Conservation (phyloP, 352 stramenopile species). For the Phytopythium litorale region DNA sequence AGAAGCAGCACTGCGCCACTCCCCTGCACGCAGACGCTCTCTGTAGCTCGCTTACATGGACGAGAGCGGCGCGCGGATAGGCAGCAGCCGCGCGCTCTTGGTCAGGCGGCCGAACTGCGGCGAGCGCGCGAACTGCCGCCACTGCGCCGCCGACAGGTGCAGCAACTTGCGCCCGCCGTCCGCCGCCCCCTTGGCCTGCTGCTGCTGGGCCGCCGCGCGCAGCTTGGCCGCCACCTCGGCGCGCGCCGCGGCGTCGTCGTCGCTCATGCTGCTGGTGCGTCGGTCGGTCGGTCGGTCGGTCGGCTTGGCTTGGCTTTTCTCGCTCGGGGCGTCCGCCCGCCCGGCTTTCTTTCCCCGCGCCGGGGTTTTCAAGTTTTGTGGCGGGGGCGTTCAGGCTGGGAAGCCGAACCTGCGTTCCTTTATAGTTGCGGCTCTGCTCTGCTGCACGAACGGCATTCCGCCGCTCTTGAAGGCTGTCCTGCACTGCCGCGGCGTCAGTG, state of each 20-base stretch:
- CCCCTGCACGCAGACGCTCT: not conserved
- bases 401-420: no score
- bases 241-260: slow-evolving; percentile 22
- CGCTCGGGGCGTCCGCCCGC: not conserved
- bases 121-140: slow-evolving; percentile 56
- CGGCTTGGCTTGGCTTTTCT: slow-evolving; percentile 3
- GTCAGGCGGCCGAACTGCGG: slow-evolving; percentile 50
- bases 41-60: slow-evolving; percentile 44
- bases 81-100: slow-evolving; percentile 54
- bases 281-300: no score
- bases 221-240: slow-evolving; percentile 41
- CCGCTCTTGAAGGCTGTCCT: no score
- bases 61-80: slow-evolving; percentile 76
- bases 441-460: no score
- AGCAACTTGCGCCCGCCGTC: slow-evolving; percentile 55
- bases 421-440: no score
- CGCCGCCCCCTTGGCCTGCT: slow-evolving; percentile 3
- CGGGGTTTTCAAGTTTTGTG: no score
- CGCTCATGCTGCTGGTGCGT: slow-evolving; percentile 16
- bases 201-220: slow-evolving; percentile 10
- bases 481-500: no score
- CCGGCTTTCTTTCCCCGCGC: slow-evolving; percentile 9
- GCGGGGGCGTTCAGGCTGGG: no score
- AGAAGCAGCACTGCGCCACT: not conserved
- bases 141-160: slow-evolving; percentile 56